A percentile compares a stretch with the other conserved stretches of the same genome.
Evolutionary conservation across 202 grass and related monocot genomes (phyloP).

Genomic region (Sporobolus alterniflorus): DNA sequence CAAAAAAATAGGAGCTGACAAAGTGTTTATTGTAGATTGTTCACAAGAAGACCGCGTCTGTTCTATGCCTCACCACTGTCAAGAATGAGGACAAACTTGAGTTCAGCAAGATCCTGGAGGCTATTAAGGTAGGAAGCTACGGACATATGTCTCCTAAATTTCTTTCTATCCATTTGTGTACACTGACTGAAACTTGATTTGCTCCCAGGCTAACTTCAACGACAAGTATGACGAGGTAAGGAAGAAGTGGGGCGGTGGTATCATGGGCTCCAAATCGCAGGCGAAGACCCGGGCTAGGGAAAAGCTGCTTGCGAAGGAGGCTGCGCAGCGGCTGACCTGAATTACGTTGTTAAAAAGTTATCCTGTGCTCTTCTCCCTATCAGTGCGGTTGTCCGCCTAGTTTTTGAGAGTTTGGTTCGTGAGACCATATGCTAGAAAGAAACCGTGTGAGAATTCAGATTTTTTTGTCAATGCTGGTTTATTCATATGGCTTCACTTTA

Average conservation of each 20-base stretch:
- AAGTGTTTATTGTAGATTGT: slow-evolving; percentile 50
- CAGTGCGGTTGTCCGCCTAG: slow-evolving; percentile 22
- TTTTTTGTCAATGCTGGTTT: slow-evolving; percentile 3
- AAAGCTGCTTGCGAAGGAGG: slow-evolving; percentile 62
- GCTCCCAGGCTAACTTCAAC: slow-evolving; percentile 61
- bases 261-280: slow-evolving; percentile 73
- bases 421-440: slow-evolving; percentile 25
- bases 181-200: background rate
- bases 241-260: slow-evolving; percentile 73
- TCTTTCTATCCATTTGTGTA: background rate
- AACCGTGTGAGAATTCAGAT: slow-evolving; percentile 22
- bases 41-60: slow-evolving; percentile 68
- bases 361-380: slow-evolving; percentile 8
- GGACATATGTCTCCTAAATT: background rate
- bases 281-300: slow-evolving; percentile 62
- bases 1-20: background rate
- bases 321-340: slow-evolving; percentile 64
- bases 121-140: slow-evolving; percentile 55
- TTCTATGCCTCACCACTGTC: slow-evolving; percentile 64
- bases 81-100: slow-evolving; percentile 79
- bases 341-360: background rate
- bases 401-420: slow-evolving; percentile 39
- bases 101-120: slow-evolving; percentile 76
- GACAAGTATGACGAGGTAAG: slow-evolving; percentile 69
- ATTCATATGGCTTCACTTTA: background rate